Evolutionary conservation across 2,329 filamentous ascomycete species (phyloP).

Genomic region (Xylariaceae sp.): DNA sequence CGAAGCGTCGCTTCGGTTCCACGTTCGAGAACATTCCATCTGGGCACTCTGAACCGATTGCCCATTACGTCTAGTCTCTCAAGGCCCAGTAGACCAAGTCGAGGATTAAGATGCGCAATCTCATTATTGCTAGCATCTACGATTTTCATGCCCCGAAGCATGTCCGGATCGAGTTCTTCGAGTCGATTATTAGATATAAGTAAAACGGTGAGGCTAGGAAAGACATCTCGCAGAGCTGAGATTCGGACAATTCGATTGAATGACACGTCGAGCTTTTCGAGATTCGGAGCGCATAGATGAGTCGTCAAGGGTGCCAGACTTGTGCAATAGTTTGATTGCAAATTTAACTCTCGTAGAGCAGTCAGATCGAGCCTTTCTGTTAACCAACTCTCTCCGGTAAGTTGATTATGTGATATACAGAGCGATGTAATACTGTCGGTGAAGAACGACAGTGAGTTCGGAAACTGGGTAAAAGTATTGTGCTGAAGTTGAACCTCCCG

Average conservation of each 20-base stretch:
- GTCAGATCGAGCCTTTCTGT: slow-evolving; percentile 71
- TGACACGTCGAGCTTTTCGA: slow-evolving; percentile 81
- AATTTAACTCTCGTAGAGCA: slow-evolving; percentile 75
- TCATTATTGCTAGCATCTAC: slow-evolving; percentile 87
- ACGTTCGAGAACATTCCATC: slow-evolving; percentile 81
- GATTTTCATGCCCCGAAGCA: slow-evolving; percentile 74
- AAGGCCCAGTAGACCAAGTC: slow-evolving; percentile 74
- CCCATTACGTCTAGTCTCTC: slow-evolving; percentile 78
- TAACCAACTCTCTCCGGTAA: slow-evolving; percentile 70
- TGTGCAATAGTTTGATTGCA: slow-evolving; percentile 76
- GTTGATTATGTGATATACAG: slow-evolving; percentile 76
- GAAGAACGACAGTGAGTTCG: slow-evolving; percentile 73
- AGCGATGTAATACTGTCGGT: slow-evolving; percentile 72
- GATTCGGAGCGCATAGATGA: slow-evolving; percentile 72
- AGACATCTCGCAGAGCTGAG: slow-evolving; percentile 68
- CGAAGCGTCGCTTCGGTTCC: slow-evolving; percentile 84
- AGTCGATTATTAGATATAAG: slow-evolving; percentile 82
- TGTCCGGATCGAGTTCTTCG: slow-evolving; percentile 72
- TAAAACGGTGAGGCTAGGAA: slow-evolving; percentile 73
- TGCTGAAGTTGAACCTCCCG: slow-evolving; percentile 73
- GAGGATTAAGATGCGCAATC: slow-evolving; percentile 79
- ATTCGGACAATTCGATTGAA: slow-evolving; percentile 79
- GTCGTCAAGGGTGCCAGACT: slow-evolving; percentile 69
- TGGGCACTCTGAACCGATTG: slow-evolving; percentile 86
- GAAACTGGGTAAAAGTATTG: slow-evolving; percentile 75